Conservation (phyloP, 2,329 filamentous ascomycete genomes). For the Aspergillus terreus region DNA sequence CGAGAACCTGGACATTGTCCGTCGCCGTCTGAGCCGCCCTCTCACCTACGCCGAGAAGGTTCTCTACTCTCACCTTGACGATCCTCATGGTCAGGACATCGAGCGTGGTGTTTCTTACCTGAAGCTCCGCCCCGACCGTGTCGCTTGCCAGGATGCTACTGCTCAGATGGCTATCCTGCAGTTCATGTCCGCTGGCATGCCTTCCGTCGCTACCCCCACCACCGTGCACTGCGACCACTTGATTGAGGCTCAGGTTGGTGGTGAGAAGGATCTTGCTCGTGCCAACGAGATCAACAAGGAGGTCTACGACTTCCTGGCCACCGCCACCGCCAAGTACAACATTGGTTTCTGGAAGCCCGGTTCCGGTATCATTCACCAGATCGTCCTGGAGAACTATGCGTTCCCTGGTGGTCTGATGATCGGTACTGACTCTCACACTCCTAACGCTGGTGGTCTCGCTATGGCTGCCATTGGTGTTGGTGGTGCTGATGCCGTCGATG, state of each 20-base stretch:
- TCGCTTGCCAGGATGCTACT: slow-evolving; percentile 98
- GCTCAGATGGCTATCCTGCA: slow-evolving; percentile 99
- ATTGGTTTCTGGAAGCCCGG: slow-evolving; percentile 99
- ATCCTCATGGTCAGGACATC: slow-evolving; percentile 93
- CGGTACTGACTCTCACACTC: slow-evolving; percentile 96
- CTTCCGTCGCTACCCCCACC: slow-evolving; percentile 85
- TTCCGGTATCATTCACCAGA: slow-evolving; percentile 99
- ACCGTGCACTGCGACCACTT: slow-evolving; percentile 99
- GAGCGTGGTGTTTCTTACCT: slow-evolving; percentile 94
- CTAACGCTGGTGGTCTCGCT: slow-evolving; percentile 93
- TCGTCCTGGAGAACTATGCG: slow-evolving; percentile 96
- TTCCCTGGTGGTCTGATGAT: slow-evolving; percentile 98
- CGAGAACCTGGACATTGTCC: slow-evolving; percentile 91
- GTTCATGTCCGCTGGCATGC: slow-evolving; percentile 99
- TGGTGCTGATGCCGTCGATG: slow-evolving; percentile 97
- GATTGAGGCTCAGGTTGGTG: slow-evolving; percentile 95
- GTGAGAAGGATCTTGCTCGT: slow-evolving; percentile 86
- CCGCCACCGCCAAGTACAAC: slow-evolving; percentile 97
- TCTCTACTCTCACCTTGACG: slow-evolving; percentile 96
- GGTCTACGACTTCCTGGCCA: slow-evolving; percentile 95
- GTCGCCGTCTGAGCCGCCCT: slow-evolving; percentile 82
- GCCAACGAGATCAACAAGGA: slow-evolving; percentile 96
- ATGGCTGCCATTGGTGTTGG: slow-evolving; percentile 95
- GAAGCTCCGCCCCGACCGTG: slow-evolving; percentile 92
- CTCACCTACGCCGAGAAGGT: slow-evolving; percentile 98